Conservation (phyloP, 139 green algal genomes). For the Chlorella sp. region DNA sequence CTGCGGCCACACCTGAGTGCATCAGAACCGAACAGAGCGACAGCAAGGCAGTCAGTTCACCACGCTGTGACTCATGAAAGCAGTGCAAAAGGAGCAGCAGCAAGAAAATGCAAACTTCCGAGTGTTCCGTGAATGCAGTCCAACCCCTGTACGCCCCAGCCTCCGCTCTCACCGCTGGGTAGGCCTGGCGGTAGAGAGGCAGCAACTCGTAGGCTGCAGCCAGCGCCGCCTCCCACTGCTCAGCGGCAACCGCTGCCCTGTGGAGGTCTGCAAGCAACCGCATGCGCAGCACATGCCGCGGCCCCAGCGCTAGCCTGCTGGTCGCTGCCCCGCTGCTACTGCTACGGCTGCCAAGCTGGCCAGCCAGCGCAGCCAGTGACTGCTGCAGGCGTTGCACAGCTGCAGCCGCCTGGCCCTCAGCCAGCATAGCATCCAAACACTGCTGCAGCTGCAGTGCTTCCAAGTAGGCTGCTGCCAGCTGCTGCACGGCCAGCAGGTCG, state of each 20-base stretch:
- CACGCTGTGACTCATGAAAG: too few relatives aligned
- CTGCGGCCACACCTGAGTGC: conserved; percentile 57
- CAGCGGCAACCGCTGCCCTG: conserved; percentile 49
- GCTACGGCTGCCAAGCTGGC: background rate
- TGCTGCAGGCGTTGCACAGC: conserved; percentile 21
- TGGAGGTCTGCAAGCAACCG: conserved; percentile 51
- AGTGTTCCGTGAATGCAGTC: too few relatives aligned
- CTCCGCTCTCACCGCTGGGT: conserved; percentile 44
- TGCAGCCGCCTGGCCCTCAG: background rate
- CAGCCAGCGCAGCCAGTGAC: background rate
- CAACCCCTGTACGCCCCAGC: too few relatives aligned
- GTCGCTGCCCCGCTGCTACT: background rate
- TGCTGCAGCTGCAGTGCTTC: conserved; percentile 16
- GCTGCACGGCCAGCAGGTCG: background rate
- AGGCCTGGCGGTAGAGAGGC: conserved; percentile 55
- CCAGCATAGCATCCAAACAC: background rate
- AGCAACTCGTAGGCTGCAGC: conserved; percentile 42
- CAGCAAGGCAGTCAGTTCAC: too few relatives aligned
- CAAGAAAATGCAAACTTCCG: too few relatives aligned
- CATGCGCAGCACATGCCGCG: conserved; percentile 47
- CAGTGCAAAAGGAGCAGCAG: background rate
- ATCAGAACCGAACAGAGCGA: too few relatives aligned
- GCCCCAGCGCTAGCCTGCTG: conserved; percentile 6
- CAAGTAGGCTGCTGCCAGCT: background rate
- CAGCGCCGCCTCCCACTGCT: conserved; percentile 56